Percentiles rank a stretch among this genome's conserved stretches.
phyloP scores from a whole-genome alignment of 768 basidiomycete genomes.

The Inosperma sp. region DNA sequence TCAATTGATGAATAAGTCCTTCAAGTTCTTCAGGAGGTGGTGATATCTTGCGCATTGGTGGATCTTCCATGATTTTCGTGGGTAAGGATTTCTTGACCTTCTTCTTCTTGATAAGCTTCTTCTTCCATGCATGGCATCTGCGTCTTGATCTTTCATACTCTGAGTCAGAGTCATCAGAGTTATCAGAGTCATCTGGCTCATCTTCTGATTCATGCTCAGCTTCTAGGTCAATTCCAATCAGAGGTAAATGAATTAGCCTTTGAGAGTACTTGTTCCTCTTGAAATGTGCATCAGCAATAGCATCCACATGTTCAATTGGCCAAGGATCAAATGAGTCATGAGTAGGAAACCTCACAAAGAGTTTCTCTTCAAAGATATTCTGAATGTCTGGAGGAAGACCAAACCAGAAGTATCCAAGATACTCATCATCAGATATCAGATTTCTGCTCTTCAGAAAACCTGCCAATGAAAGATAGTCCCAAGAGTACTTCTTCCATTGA shows the following conservation, averaged over 20 bases:
- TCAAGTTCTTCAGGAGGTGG: neutral
- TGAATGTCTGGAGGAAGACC: slow-evolving; percentile 1
- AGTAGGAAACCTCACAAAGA: neutral
- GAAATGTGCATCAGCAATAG: slow-evolving; percentile 5
- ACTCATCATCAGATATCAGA: neutral
- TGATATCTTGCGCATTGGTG: neutral
- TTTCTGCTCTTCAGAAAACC: too few relatives aligned
- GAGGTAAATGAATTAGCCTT: neutral
- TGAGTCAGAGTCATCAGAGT: too few relatives aligned
- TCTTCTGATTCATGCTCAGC: neutral
- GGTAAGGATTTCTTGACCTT: neutral
- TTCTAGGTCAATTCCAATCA: neutral
- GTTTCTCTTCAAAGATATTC: neutral
- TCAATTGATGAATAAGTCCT: neutral
- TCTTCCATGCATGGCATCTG: neutral
- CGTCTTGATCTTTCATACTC: neutral
- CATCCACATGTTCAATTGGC: neutral
- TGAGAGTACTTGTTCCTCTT: neutral
- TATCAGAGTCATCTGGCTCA: neutral
- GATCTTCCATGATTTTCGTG: neutral
- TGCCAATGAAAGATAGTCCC: too few relatives aligned
- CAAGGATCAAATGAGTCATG: neutral
- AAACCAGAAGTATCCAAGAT: slow-evolving; percentile 6
- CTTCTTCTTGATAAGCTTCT: neutral
- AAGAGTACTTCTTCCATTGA: too few relatives aligned